Percentiles rank a stretch among this genome's conserved stretches.
Conservation (phyloP, 352 stramenopile genomes). For the Globisporangium irregulare region DNA sequence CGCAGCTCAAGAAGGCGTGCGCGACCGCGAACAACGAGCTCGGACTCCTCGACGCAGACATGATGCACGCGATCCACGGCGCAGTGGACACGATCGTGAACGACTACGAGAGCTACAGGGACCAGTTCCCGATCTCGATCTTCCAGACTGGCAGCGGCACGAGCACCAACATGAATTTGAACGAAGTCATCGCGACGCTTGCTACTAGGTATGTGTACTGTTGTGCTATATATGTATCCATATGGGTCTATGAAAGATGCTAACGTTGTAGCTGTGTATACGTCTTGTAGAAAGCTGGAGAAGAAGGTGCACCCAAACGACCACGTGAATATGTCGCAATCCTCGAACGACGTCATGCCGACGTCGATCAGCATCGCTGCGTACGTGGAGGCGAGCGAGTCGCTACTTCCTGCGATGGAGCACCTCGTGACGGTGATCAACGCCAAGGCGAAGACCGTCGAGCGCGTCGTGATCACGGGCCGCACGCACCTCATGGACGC, state of each 20-base stretch:
- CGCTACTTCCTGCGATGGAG: constrained; percentile 60
- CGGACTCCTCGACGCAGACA: constrained; percentile 34
- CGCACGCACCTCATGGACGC: constrained; percentile 79
- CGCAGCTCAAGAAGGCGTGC: constrained; percentile 47
- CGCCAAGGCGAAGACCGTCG: constrained; percentile 33
- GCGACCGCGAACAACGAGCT: constrained; percentile 42
- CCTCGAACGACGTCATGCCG: constrained; percentile 65
- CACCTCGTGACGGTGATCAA: constrained; percentile 36
- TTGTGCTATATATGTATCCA: not conserved
- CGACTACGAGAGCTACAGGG: constrained; percentile 30
- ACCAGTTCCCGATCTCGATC: constrained; percentile 55
- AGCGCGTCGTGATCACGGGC: constrained; percentile 52
- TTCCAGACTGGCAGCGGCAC: constrained; percentile 94
- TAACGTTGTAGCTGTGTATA: constrained; percentile 20
- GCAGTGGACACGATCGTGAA: constrained; percentile 31
- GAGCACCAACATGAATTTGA: constrained; percentile 99
- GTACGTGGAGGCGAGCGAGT: constrained; percentile 46
- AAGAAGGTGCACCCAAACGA: constrained; percentile 81
- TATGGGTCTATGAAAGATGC: not conserved
- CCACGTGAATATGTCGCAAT: constrained; percentile 73
- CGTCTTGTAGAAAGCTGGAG: constrained; percentile 67
- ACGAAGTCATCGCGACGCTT: constrained; percentile 94
- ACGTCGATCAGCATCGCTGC: constrained; percentile 50
- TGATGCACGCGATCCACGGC: constrained; percentile 31
- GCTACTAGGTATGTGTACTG: constrained; percentile 32